Percentiles rank a stretch among this genome's conserved stretches.
Evolutionary conservation across 2,329 filamentous ascomycete genomes (phyloP).

Genomic region (Claviceps paspali): DNA sequence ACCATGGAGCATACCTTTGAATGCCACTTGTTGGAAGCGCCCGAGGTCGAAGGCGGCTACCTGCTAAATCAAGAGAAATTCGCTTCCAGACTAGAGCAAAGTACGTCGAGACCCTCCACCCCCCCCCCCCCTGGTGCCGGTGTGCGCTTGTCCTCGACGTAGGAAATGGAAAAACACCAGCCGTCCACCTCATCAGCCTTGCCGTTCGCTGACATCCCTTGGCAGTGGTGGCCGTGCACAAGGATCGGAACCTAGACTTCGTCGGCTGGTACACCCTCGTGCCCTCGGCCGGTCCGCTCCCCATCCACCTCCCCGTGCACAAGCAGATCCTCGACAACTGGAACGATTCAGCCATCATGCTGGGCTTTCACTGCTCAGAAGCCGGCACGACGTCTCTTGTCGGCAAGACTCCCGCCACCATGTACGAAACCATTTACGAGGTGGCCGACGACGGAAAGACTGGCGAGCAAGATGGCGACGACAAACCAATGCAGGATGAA

Average conservation of each 20-base stretch:
- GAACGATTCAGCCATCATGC: slow-evolving; percentile 76
- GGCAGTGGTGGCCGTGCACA: slow-evolving; percentile 77
- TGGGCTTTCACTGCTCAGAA: slow-evolving; percentile 67
- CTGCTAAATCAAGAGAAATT: slow-evolving; percentile 61
- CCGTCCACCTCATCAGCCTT: no score
- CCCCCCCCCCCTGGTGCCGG: no score
- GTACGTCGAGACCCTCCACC: slow-evolving; percentile 32
- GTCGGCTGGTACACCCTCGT: slow-evolving; percentile 87
- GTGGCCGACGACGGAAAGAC: slow-evolving; percentile 42
- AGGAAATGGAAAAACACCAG: no score
- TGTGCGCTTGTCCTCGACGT: no score
- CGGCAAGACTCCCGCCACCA: slow-evolving; percentile 72
- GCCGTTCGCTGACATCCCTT: neutral
- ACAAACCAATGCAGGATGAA: slow-evolving; percentile 58
- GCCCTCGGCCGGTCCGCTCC: slow-evolving; percentile 54
- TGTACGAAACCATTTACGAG: slow-evolving; percentile 78
- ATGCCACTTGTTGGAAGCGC: slow-evolving; percentile 39
- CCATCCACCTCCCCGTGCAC: slow-evolving; percentile 57
- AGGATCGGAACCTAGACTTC: slow-evolving; percentile 64
- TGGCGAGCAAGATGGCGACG: slow-evolving; percentile 36
- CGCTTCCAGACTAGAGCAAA: slow-evolving; percentile 63
- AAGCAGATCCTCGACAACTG: slow-evolving; percentile 56
- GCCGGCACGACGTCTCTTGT: slow-evolving; percentile 38
- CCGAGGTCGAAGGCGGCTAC: slow-evolving; percentile 37
- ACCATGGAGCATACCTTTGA: slow-evolving; percentile 92